Percentiles rank a stretch among this genome's conserved stretches.
These are phyloP conservation scores for Gracilaria domingensis DNA, from an alignment of 23 red algal genomes.

Conservation along the genomic window DNA sequence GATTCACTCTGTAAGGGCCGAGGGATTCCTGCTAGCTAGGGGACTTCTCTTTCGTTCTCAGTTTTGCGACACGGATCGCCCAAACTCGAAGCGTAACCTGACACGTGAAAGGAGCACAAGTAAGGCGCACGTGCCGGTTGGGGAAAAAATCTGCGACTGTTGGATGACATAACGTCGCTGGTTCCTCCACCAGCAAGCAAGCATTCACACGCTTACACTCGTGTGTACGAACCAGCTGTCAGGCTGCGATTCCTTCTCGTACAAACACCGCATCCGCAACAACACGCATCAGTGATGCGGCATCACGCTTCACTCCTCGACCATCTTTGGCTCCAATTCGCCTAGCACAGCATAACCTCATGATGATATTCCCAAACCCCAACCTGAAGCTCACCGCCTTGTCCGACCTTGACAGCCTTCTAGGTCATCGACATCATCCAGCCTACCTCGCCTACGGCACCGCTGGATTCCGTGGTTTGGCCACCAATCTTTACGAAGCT, in stretches of 20 bases:
- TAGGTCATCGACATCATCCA: slow-evolving; percentile 55
- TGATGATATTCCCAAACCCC: neutral
- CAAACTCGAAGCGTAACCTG: too few relatives aligned
- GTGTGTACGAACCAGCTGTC: neutral
- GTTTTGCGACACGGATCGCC: too few relatives aligned
- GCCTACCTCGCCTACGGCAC: slow-evolving; percentile 80
- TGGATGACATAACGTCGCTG: neutral
- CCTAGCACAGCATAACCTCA: neutral
- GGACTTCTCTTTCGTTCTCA: too few relatives aligned
- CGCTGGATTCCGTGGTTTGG: slow-evolving; percentile 84
- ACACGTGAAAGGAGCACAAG: neutral
- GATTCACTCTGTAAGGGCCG: too few relatives aligned
- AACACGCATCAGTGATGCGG: too few relatives aligned
- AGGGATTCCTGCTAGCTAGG: too few relatives aligned
- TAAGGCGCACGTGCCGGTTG: neutral
- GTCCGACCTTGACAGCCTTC: slow-evolving; percentile 42
- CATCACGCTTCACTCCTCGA: too few relatives aligned
- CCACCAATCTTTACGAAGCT: slow-evolving; percentile 58
- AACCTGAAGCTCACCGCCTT: slow-evolving; percentile 10
- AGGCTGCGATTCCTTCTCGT: too few relatives aligned
- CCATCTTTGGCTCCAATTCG: neutral
- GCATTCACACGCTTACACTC: neutral
- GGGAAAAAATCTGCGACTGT: slow-evolving; percentile 1
- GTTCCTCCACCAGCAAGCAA: too few relatives aligned
- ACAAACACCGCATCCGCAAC: neutral